Conservation (phyloP, 306 rosid genomes). For the Prunus salicina region DNA sequence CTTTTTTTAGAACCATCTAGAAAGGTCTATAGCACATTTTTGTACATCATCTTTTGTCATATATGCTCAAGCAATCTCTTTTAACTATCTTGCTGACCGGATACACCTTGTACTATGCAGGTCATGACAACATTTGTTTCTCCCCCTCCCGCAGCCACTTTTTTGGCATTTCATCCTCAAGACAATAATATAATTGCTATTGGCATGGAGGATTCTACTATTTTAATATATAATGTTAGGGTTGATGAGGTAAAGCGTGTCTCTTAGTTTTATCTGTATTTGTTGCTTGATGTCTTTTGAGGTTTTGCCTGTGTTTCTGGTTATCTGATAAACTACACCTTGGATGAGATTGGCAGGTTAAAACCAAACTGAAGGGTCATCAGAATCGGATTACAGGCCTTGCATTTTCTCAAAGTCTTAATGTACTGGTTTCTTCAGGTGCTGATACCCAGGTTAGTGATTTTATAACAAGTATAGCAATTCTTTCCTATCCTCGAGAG, state of each 20-base stretch:
- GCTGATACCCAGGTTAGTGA: conserved; percentile 42
- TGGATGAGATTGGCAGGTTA: conserved; percentile 28
- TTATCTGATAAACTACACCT: conserved; percentile 5
- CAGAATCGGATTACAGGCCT: conserved; percentile 49
- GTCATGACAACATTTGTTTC: conserved; percentile 47
- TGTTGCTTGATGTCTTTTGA: neutral
- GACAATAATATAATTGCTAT: conserved; percentile 47
- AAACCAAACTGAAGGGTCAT: conserved; percentile 43
- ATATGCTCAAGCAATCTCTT: neutral
- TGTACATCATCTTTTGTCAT: neutral
- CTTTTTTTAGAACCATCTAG: neutral
- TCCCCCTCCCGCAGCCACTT: conserved; percentile 48
- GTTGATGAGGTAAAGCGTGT: conserved; percentile 38
- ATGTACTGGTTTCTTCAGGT: conserved; percentile 41
- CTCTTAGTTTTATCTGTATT: neutral
- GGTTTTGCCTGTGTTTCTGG: neutral
- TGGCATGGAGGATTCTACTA: conserved; percentile 50
- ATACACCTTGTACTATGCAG: conserved; percentile 17
- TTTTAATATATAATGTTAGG: conserved; percentile 44
- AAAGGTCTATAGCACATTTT: neutral
- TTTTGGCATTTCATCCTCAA: conserved; percentile 49
- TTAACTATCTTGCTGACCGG: neutral
- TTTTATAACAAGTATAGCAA: neutral
- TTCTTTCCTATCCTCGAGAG: neutral
- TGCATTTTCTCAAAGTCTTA: conserved; percentile 40